Base-by-base conservation (phyloP, 495 filamentous ascomycete species). In the Podospora conica region DNA sequence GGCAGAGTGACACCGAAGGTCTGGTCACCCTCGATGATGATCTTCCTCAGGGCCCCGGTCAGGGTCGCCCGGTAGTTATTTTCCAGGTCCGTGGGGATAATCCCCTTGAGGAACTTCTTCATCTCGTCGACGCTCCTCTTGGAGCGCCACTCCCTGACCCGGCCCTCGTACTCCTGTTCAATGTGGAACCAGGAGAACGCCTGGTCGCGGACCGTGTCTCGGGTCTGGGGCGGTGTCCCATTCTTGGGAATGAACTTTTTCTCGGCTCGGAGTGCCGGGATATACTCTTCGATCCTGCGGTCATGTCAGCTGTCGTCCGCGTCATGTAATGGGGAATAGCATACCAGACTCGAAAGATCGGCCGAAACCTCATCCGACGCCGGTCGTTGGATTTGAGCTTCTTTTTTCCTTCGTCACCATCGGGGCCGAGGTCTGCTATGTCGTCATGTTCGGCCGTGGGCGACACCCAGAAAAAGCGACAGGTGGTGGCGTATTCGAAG, bases 341-440 rank as follows among this genome's bases (percentile, higher is more conserved):
- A 22, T 55, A 63, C 61, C 61, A 89, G 0, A 69, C 65, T 3
- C 74, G 71, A 67, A 82, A 88, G 12, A 85, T 69, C 0, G 78
- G 74, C 1, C 87, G 80, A 53, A 72, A 69, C 0, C 66, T 71
- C 78, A 84, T 76, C 2, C 83, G 76, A 8, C 77, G 72, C 1
- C 84, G 75, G 65, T 87, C 84, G 54, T 82, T 84, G 21, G 79
- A 56, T 40, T 85, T 87, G 40, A 85, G 73, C 55, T 73, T 79
- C 55, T 71, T 71, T 3, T 69, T 72, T 9, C 76, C 78, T 23
- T 68, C 73, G n/a, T 75, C 72, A 0, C 67, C 74, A 1, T 66
- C 18, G 20, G 64, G 61, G 0, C 69, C 73, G 2, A 53, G 67
- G 8, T 20, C 59, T 29, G 66, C 54, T 1, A 40, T 67, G 23